phyloP scores from a whole-genome alignment of 768 basidiomycete species.

The Tricholoma matsutake region DNA sequence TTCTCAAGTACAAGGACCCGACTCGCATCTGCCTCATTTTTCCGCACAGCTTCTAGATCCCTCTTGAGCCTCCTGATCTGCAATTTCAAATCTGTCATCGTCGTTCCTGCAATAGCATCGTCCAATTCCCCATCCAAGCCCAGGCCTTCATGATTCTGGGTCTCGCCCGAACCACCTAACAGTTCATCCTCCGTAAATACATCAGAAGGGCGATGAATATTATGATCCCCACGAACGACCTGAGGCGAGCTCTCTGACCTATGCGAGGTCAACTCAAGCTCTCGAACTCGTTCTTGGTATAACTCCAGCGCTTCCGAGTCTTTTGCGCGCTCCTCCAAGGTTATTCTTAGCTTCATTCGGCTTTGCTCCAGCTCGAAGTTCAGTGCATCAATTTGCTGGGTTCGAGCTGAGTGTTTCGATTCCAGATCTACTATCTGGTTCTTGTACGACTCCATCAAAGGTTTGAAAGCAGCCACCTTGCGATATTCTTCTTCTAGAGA shows the following conservation, averaged over 20 bases:
- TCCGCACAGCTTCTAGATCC: conserved; percentile 72
- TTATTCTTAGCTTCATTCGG: conserved; percentile 64
- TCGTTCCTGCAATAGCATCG: conserved; percentile 77
- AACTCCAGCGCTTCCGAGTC: conserved; percentile 85
- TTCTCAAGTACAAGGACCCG: conserved; percentile 86
- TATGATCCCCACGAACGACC: conserved; percentile 21
- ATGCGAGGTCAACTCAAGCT: conserved; percentile 73
- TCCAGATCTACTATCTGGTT: conserved; percentile 82
- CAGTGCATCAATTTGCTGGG: conserved; percentile 69
- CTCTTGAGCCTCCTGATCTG: conserved; percentile 79
- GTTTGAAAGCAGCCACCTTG: conserved; percentile 82
- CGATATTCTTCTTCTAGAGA: conserved; percentile 90
- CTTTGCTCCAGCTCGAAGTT: conserved; percentile 77
- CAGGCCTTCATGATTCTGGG: conserved; percentile 42
- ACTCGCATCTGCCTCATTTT: conserved; percentile 75
- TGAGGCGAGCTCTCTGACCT: conserved; percentile 36
- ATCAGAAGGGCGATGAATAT: conserved; percentile 8
- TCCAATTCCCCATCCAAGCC: conserved; percentile 86
- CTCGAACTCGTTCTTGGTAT: conserved; percentile 87
- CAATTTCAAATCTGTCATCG: conserved; percentile 90
- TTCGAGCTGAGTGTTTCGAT: conserved; percentile 57
- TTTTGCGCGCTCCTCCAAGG: conserved; percentile 64
- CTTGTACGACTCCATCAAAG: conserved; percentile 91
- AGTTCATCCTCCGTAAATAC: conserved; percentile 30
- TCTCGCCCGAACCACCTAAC: conserved; percentile 27